Evolutionary conservation across 225 moss, liverwort and hornwort genomes (phyloP).

Genomic region (Sphagnum tenellum): DNA sequence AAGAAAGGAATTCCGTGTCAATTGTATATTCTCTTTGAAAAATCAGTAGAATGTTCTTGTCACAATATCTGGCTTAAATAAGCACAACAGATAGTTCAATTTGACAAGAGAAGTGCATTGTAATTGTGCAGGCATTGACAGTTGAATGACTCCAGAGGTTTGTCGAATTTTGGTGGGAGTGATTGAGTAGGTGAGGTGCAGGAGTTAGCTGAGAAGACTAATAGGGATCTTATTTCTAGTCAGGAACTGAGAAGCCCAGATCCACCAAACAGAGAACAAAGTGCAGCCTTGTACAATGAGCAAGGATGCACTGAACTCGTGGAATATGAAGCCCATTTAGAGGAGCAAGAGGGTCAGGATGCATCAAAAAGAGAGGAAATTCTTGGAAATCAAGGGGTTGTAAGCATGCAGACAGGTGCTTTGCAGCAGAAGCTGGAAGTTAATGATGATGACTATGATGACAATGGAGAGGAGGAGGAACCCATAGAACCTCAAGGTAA

Average conservation of each 20-base stretch:
- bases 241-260: slow-evolving; percentile 11
- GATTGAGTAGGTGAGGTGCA: slow-evolving; percentile 12
- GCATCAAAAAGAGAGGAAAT: no score
- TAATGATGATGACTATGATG: slow-evolving; percentile 50
- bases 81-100: no score
- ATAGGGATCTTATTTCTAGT: neutral
- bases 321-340: slow-evolving; percentile 39
- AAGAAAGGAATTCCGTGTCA: no score
- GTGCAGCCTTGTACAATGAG: slow-evolving; percentile 48
- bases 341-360: slow-evolving; percentile 15
- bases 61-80: no score
- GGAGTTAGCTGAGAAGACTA: slow-evolving; percentile 1
- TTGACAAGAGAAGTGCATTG: no score
- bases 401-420: slow-evolving; percentile 17
- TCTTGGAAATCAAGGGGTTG: slow-evolving; percentile 4
- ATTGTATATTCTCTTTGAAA: no score
- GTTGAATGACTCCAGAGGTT: neutral
- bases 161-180: slow-evolving; percentile 22
- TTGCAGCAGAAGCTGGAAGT: slow-evolving; percentile 8
- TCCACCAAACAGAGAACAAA: slow-evolving; percentile 23
- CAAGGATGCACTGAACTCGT: slow-evolving; percentile 34
- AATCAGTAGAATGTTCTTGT: no score
- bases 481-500: neutral
- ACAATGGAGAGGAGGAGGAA: slow-evolving; percentile 43
- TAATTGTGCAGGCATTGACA: no score